Conservation (phyloP, 176 grass and related monocot genomes). For the Aegilops tauschii region DNA sequence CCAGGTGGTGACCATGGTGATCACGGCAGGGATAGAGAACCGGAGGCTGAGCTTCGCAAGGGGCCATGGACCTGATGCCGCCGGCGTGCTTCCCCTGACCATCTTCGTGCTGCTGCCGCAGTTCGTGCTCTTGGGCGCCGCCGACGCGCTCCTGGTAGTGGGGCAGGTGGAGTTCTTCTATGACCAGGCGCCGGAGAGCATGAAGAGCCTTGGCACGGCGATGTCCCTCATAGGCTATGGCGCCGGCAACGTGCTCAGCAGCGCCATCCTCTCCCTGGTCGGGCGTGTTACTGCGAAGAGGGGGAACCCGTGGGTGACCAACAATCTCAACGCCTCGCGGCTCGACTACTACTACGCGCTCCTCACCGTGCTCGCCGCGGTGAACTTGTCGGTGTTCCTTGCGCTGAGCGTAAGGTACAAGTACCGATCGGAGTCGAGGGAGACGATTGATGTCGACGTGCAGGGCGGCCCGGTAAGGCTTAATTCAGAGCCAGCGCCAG, state of each 20-base stretch:
- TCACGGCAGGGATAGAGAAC: conserved; percentile 44
- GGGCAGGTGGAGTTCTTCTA: conserved; percentile 82
- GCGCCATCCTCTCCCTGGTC: conserved; percentile 50
- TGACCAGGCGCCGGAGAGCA: conserved; percentile 86
- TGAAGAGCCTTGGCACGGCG: conserved; percentile 86
- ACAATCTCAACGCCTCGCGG: conserved; percentile 71
- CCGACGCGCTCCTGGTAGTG: conserved; percentile 61
- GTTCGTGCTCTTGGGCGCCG: conserved; percentile 74
- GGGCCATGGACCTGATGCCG: background rate
- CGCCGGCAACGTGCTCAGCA: conserved; percentile 71
- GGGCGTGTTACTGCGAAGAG: conserved; percentile 27
- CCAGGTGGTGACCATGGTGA: conserved; percentile 55
- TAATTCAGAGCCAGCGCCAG: background rate
- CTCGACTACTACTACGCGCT: conserved; percentile 80
- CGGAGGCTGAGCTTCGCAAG: conserved; percentile 45
- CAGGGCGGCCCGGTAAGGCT: background rate
- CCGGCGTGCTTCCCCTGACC: conserved; percentile 35
- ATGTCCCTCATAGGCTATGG: conserved; percentile 59
- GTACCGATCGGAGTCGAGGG: conserved; percentile 38
- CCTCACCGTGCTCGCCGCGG: conserved; percentile 38
- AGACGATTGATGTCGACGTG: conserved; percentile 20
- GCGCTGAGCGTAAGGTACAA: conserved; percentile 39
- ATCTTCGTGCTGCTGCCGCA: conserved; percentile 83
- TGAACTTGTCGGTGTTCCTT: conserved; percentile 55
- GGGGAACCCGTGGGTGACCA: conserved; percentile 55